Base-by-base conservation (phyloP, 2,329 filamentous ascomycete genomes). In the Scedosporium dehoogii region DNA sequence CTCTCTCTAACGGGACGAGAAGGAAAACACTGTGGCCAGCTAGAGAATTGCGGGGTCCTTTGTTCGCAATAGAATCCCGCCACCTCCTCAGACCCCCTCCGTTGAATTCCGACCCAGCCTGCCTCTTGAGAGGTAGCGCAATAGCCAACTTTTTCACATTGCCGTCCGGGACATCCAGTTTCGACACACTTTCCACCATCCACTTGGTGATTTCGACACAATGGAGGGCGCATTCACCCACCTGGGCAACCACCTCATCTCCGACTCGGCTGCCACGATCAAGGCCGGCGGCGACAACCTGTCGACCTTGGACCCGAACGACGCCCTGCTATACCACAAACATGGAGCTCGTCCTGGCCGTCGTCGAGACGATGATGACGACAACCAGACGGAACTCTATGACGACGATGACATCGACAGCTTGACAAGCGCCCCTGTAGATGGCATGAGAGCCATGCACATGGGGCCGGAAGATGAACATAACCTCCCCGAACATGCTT, bases 171-270 rank as follows among this genome's bases (percentile, higher is more conserved):
- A 23, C 16, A 16, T 21, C 27, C 14, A 58, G 5, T 25, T 55
- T 55, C 44, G 23, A 23, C 7, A 55, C 7, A 3, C n/a, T 23
- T 18, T 27, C 21, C 51, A 23, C 18, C 12, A 9, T 55, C 23
- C 51, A 55, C 23, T 23, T 7, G 2, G 23, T 53, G 21, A 51
- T 41, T 53, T 16, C 25, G 29, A 14, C 70, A 79, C 68, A 68
- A 93, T 94, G 90, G 90, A 94, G 80, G 89, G 88, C 73, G 89
- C 91, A 68, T 96, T 96, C 73, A 93, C 88, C 66, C 89, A 94
- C 76, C 85, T 93, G 71, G 90, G 89, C 70, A 96, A 94, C 77
- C 89, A 92, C 76, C 79, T 92, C 68, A 86, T 94, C 71, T 92
- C 89, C 70, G 89, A 92, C 76, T 91, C 89, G 60, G 89, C 88